Evolutionary conservation across 805 yeast genomes (phyloP), one percentile per base, ranked within the genome.

Genomic region (Yarrowia alimentaria): DNA sequence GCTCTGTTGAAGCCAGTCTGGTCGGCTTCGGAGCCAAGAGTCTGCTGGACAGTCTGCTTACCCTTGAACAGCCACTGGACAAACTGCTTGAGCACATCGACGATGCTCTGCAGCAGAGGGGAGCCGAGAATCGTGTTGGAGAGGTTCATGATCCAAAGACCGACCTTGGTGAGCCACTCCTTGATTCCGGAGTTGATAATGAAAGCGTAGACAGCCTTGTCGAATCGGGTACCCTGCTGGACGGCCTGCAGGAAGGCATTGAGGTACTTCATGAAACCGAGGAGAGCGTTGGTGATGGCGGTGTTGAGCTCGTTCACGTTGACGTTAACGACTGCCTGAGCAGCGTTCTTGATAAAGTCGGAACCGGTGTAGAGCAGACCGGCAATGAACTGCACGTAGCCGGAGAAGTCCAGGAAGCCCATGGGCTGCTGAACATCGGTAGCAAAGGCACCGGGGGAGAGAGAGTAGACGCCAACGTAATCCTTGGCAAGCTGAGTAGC

Each of bases 101-200:
- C 14, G 9, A 40, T 14, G n/a, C 25, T 33, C 33, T 40, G 47
- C 16, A 40, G 47, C 14, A 40, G 11, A 11, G 47, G 47, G 3
- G 47, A 40, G 25, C 47, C 47, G 19, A 40, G 47, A 19, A 40
- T 40, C 33, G 25, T 40, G 47, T 40, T 40, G 33, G 47, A 40
- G 11, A 40, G 24, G 33, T 40, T 40, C 11, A 40, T 33, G 14
- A 40, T 20, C 33, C 32, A 40, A 28, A 40, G 25, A 11, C 33
- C 47, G 6, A 28, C 33, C 19, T 40, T 40, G 33, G 47, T 40
- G 6, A 40, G 19, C 17, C 24, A 40, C 13, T 40, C 33, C 33
- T 26, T 40, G 33, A 40, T n/a, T 3, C 47, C 47, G 6, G 47
- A 40, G 47, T 40, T 40, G 33, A 40, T 40, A 11, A 40, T 26